Evolutionary conservation across 169 alveolate species (phyloP), one percentile per base, ranked within the genome.

Genomic region (Babesia bigemina): DNA sequence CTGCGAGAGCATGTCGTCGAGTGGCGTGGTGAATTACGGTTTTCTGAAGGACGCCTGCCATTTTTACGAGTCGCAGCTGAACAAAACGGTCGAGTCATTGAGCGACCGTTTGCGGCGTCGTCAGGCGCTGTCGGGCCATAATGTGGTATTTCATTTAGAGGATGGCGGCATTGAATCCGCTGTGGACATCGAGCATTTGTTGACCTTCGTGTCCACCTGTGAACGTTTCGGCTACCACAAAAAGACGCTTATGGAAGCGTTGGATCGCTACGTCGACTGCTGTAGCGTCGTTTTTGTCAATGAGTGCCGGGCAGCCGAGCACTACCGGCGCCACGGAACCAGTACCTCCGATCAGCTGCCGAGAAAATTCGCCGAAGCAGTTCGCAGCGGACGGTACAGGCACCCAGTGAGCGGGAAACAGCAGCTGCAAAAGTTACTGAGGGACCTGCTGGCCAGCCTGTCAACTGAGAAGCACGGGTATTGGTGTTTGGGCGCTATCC

Each of bases 191-290:
- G 69, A 56, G 36, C 74, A 63, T 58, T 61, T 81, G 44, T 13
- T 81, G 29, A 42, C 39, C 19, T 44, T 81, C 21, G 16, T 81
- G 59, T 52, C 49, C 9, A 53, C 85, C n/a, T 69, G 48, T 49
- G 84, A 62, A 8, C 58, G 21, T 56, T 81, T 81, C 48, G 85
- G 85, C 24, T 44, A 69, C 17, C 75, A 81, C 67, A 56, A 73
- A 42, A 81, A 48, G 74, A 56, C 56, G 7, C 53, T 81, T 4
- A 17, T 81, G 29, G 29, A 28, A 17, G 61, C 53, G 26, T 63
- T 81, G 52, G 17, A 63, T 36, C 47, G 63, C 8, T 81, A 71
- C 33, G 60, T 81, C 8, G 55, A 50, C 21, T 47, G 26, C 45
- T 16, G 21, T 21, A 33, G 19, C 12, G 19, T 17, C 17, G 11